These are phyloP conservation scores for Metschnikowia similis DNA, from an alignment of 805 yeast genomes.

Conservation along the genomic window DNA sequence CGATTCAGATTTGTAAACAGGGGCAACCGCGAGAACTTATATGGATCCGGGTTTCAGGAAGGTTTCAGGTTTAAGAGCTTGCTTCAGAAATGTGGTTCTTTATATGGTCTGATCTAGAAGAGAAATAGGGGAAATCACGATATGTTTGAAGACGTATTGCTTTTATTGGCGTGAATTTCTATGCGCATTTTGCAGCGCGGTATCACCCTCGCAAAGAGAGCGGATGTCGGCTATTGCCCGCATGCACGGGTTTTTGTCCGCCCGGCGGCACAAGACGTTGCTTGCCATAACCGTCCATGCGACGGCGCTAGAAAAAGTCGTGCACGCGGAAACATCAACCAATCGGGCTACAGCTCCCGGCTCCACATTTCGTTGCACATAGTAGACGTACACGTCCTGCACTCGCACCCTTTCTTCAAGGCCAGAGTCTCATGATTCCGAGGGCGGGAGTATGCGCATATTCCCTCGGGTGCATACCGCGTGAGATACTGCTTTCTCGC, in stretches of 20 bases:
- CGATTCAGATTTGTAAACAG: no score
- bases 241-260: neutral
- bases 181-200: constrained; percentile 1
- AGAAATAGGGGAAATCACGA: neutral
- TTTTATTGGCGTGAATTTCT: constrained; percentile 1
- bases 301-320: no score
- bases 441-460: neutral
- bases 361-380: no score
- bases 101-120: no score
- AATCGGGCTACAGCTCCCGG: no score
- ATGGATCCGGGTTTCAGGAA: no score
- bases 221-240: neutral
- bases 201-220: constrained; percentile 1
- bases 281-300: no score
- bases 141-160: neutral
- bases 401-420: neutral
- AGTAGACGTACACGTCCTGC: neutral
- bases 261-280: neutral
- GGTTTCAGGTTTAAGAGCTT: neutral
- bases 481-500: neutral
- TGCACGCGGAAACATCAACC: no score
- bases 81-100: neutral
- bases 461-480: neutral
- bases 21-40: no score
- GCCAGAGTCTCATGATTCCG: neutral